Base-by-base conservation (phyloP, 352 stramenopile genomes). In the Globisporangium nagaii region DNA sequence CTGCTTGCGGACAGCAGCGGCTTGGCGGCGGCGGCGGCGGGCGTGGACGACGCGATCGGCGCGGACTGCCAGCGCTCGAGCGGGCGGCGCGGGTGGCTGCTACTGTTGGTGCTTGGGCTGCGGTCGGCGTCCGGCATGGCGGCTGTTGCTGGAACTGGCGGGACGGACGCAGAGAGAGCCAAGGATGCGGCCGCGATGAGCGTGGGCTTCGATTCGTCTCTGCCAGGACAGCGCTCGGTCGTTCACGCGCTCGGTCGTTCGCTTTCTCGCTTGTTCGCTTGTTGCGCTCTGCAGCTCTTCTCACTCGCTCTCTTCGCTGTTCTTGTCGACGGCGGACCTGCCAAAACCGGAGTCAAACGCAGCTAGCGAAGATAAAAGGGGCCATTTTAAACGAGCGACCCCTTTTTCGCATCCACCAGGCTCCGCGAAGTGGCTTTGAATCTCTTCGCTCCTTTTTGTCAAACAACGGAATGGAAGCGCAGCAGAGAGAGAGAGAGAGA, bases 41-140 rank as follows among this genome's bases (percentile, higher is more conserved):
- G 7, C 10, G 30, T 30, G 24, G 20, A 27, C 4, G 19, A 35
- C 9, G 32, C 28, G 13, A n/a, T 20, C 2, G 49, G 49, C 25
- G 49, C 49, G 10, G 49, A 56, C 49, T 45, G 49, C 25, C 49
- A 36, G n/a, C 49, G 39, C 36, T 56, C 49, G 36, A 56, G 49
- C 27, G 36, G 49, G 15, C n/a, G 7, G 22, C 34, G 48, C 8
- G 28, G 28, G 19, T 28, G 27, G 28, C 13, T 44, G 34, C n/a
- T 5, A n/a, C 19, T 39, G 31, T 19, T 52, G 45, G 19, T 17
- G 46, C 22, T 42, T n/a, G n/a, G n/a, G 5, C 1, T 19, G 17
- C 17, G 34, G 27, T 22, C 25, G 49, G 31, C 27, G 49, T 47
- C 49, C 15, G 49, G 49, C 49, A 56, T 56, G 17, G 13, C 36